Evolutionary conservation across 1,284 basidiomycete genomes (phyloP), one percentile per base, ranked within the genome.

Genomic region (Pascua sp.): DNA sequence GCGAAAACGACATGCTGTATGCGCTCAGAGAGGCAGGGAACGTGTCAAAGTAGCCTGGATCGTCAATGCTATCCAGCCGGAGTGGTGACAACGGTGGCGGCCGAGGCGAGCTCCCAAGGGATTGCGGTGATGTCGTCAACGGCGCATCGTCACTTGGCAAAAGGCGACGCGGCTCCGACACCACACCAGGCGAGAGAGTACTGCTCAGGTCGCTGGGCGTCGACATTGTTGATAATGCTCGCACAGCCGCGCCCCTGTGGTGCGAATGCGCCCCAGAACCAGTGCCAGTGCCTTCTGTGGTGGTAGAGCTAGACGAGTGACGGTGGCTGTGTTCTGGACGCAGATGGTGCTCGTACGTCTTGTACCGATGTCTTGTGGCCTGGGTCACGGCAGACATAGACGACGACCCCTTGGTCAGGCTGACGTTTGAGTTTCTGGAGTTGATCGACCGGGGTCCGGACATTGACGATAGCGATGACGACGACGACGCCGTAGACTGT

Each of bases 311-410:
- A 39, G 24, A 32, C 24, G 24, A 32, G 24, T 32, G 24, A 32
- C 24, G 24, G 24, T 32, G 24, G 24, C 24, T 32, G 24, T 32
- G 24, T n/a, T 65, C 61, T 2, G 61, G 64, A 12, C 48, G 54
- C n/a, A 71, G 61, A 47, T 70, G 68, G 42, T 70, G 64, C 48
- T 71, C 67, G 47, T 60, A 71, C 5, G 61, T 51, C 45, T 64
- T 63, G 56, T 69, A 67, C 8, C 54, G 60, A 40, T 60, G 55
- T n/a, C 56, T 57, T 1, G 67, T 57, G 3, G 56, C 39, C 5
- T 62, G 62, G 8, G 57, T 44, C 1, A 54, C 61, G 2, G 59
- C 55, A n/a, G 44, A 57, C 2, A 55, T 18, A 5, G 46, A 49
- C 38, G 57, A 53, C 3, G 51, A 38, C 42, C 53, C 46, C 2